Base-by-base conservation (phyloP, 1,139 yeast genomes). In the Blastobotrys buckinghamii region DNA sequence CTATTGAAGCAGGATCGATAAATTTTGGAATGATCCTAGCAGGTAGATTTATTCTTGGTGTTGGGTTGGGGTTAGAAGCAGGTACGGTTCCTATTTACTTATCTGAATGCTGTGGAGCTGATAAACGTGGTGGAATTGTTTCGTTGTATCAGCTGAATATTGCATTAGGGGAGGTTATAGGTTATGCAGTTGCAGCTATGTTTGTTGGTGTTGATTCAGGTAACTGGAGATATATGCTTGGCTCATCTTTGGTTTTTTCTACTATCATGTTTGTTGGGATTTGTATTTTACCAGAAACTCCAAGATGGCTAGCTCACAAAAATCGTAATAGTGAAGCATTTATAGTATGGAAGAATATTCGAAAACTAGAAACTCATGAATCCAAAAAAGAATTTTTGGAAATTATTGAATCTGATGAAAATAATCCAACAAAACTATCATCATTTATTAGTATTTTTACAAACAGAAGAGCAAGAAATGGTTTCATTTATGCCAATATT, bases 271-370 rank as follows among this genome's bases (percentile, higher is more conserved):
- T 75, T 35, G 45, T 69, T 50, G 82, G 81, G 30, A 59, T 77
- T 62, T 67, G 76, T 59, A 66, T 76, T 53, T 68, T 82, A 53
- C 88, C 84, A n/a, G 89, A 82, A 63, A 79, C 86, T 6, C 88
- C 89, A 27, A 77, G 82, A 63, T 82, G 84, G 84, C 72, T 80
- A 53, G 75, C 75, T 36, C 74, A 73, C 58, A 77, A 77, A 62
- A 70, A 70, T 44, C 71, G 72, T 54, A 61, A 68, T 32, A 81
- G 79, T 9, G 76, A 77, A 63, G 81, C 73, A 3, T 77, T 70
- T 64, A 61, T 66, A 16, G 78, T 78, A n/a, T 80, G 82, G 81
- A 76, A 72, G 60, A 68, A 55, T 35, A 39, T 78, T 33, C 70
- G 82, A 59, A 74, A 76, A 53, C 64, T 76, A 35, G 63, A 64